Conservation (phyloP, 75 land plant genomes). For the Cupressus sempervirens region DNA sequence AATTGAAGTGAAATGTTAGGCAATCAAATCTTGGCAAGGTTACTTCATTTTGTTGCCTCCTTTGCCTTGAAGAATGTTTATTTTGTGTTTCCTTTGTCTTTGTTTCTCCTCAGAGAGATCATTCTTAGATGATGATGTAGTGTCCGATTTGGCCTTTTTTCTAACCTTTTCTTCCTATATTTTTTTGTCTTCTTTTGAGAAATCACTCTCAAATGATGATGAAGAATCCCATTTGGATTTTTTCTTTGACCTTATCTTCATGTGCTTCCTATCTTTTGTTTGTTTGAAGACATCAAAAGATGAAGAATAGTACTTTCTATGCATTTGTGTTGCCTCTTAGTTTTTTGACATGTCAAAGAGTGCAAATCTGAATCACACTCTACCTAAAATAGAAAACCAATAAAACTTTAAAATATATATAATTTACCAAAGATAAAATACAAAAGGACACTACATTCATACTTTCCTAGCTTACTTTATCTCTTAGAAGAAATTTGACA, state of each 20-base stretch:
- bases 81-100: neutral
- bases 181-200: slow-evolving; percentile 15
- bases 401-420: neutral
- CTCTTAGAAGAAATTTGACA: slow-evolving; percentile 56
- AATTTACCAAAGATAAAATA: neutral
- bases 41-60: neutral
- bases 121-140: slow-evolving; percentile 15
- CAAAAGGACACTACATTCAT: neutral
- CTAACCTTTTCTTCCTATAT: slow-evolving; percentile 23
- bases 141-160: slow-evolving; percentile 20
- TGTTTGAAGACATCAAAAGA: slow-evolving; percentile 35
- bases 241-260: slow-evolving; percentile 31
- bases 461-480: slow-evolving; percentile 30
- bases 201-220: slow-evolving; percentile 12
- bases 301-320: slow-evolving; percentile 15
- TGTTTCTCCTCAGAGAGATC: slow-evolving; percentile 16
- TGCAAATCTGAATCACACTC: slow-evolving; percentile 6
- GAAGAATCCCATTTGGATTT: slow-evolving; percentile 18
- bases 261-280: slow-evolving; percentile 16
- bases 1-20: neutral
- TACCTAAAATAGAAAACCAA: neutral
- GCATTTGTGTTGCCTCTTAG: slow-evolving; percentile 16
- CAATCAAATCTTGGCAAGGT: neutral
- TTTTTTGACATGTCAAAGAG: slow-evolving; percentile 10
- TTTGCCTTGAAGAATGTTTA: slow-evolving; percentile 6